phyloP scores from a whole-genome alignment of 2,329 filamentous ascomycete genomes.

The Thermoascus crustaceus region DNA sequence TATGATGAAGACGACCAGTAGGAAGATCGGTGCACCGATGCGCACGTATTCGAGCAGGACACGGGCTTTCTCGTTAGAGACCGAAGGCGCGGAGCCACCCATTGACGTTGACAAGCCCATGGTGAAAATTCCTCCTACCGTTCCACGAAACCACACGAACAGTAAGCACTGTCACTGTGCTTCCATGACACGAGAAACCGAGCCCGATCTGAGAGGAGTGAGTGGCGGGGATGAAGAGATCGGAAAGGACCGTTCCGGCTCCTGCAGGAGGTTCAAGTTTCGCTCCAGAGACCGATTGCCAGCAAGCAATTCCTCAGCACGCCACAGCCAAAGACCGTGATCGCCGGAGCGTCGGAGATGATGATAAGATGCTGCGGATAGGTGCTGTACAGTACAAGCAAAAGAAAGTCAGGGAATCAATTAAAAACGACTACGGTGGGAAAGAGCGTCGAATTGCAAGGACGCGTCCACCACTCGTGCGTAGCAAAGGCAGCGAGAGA shows the following conservation, averaged over 20 bases:
- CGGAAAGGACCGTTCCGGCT: neutral
- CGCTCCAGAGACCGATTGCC: too few species aligned
- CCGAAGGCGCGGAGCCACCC: conserved; percentile 7
- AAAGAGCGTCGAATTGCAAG: too few species aligned
- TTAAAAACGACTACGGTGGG: too few species aligned
- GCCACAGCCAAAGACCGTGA: too few species aligned
- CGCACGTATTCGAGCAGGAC: conserved; percentile 42
- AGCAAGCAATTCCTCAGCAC: too few species aligned
- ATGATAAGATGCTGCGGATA: too few species aligned
- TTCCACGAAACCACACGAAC: conserved; percentile 15
- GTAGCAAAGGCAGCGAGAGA: neutral
- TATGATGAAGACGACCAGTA: conserved; percentile 56
- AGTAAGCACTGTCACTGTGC: conserved; percentile 4
- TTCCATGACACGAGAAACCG: conserved; percentile 8
- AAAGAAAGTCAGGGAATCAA: conserved; percentile 4
- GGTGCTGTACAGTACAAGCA: too few species aligned
- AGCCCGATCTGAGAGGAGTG: conserved; percentile 1
- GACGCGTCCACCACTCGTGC: too few species aligned
- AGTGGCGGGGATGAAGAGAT: conserved; percentile 1
- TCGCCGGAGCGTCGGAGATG: too few species aligned
- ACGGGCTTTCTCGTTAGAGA: conserved; percentile 26
- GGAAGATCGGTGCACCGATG: conserved; percentile 54
- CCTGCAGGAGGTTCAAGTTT: too few species aligned
- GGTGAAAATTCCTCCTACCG: conserved; percentile 7
- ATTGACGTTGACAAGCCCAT: conserved; percentile 5